Conservation (phyloP, 768 basidiomycete genomes). For the Termitomyces eurrhizus region DNA sequence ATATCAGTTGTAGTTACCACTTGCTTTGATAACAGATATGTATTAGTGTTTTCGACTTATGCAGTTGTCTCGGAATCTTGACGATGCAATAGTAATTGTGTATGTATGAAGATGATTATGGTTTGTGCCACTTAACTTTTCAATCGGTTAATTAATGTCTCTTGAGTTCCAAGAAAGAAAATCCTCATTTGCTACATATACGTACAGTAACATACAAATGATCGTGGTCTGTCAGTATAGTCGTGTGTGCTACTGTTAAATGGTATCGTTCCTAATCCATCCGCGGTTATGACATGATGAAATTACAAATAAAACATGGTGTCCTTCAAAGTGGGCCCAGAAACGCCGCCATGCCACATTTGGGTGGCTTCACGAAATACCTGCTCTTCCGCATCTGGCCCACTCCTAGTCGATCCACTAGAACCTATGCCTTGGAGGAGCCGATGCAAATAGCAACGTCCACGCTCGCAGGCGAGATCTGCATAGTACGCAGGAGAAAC, state of each 20-base stretch:
- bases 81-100: not conserved
- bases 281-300: not conserved
- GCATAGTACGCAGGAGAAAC: constrained; percentile 82
- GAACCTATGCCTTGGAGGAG: constrained; percentile 51
- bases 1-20: not conserved
- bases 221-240: not conserved
- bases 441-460: constrained; percentile 73
- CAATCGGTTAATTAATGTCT: not conserved
- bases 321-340: not conserved
- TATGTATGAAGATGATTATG: not conserved
- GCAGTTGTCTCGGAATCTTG: not conserved
- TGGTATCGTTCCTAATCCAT: not conserved
- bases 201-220: not conserved
- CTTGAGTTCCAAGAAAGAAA: not conserved
- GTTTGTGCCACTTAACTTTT: not conserved
- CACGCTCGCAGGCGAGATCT: constrained; percentile 62
- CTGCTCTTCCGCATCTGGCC: constrained; percentile 45
- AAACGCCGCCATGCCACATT: constrained; percentile 14
- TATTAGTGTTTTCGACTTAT: not conserved
- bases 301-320: constrained; percentile 7
- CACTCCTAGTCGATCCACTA: constrained; percentile 30
- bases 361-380: constrained; percentile 49
- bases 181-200: not conserved
- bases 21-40: not conserved
- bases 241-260: not conserved